Percentiles rank a stretch among this genome's conserved stretches.
These are phyloP conservation scores for Dryadomyces quercus-mongolicae DNA, from an alignment of 2,329 filamentous ascomycete species.

Conservation along the genomic window DNA sequence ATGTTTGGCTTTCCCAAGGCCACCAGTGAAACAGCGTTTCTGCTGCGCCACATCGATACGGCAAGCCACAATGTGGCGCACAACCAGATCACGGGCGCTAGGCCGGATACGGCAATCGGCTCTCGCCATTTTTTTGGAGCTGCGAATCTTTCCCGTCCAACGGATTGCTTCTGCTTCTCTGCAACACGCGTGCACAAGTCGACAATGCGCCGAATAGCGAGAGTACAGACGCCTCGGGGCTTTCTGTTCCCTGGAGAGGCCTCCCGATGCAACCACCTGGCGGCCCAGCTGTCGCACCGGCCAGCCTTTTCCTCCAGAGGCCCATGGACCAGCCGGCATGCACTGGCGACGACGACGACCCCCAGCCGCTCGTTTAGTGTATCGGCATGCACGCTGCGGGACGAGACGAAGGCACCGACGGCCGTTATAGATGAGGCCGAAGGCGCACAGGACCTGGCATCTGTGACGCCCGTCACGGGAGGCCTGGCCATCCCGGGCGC, in stretches of 20 bases:
- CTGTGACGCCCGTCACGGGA: background rate
- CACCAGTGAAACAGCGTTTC: background rate
- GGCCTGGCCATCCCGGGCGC: slow-evolving; percentile 13
- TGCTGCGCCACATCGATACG: background rate
- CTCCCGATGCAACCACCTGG: background rate
- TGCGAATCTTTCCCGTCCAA: background rate
- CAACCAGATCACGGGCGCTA: background rate
- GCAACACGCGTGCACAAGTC: background rate
- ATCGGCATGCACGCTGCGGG: background rate
- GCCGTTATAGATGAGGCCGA: background rate
- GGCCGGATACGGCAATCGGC: background rate
- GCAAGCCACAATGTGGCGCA: background rate
- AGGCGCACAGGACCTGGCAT: background rate
- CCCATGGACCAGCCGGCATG: background rate
- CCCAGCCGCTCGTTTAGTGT: slow-evolving; percentile 1
- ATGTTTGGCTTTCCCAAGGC: background rate
- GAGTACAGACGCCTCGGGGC: slow-evolving; percentile 15
- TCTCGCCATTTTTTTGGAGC: background rate
- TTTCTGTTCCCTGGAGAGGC: background rate
- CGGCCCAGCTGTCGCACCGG: background rate
- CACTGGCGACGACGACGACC: background rate
- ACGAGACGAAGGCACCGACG: background rate
- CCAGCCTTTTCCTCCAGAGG: background rate
- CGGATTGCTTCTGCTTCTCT: background rate
- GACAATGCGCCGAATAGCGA: slow-evolving; percentile 31